These are phyloP conservation scores for Ascomycota sp. DNA, from an alignment of 2,329 filamentous ascomycete genomes.

Conservation along the genomic window DNA sequence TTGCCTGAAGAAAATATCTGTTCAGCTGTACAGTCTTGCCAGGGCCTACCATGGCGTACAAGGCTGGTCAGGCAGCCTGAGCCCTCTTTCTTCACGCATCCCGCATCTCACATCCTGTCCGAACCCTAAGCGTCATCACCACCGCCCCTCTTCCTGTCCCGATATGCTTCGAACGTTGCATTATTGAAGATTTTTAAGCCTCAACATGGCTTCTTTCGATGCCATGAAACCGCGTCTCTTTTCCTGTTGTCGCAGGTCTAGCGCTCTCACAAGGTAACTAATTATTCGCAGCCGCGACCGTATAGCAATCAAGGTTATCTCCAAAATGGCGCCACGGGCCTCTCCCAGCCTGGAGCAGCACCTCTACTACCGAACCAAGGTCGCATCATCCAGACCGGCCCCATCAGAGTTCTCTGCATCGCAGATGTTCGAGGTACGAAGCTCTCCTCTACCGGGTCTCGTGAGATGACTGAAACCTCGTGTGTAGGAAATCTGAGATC, in stretches of 20 bases:
- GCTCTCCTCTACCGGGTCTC: neutral
- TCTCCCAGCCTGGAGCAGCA: conserved; percentile 36
- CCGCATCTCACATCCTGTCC: neutral
- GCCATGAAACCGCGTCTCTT: neutral
- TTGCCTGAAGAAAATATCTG: too few relatives aligned
- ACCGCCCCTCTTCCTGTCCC: neutral
- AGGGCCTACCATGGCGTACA: too few relatives aligned
- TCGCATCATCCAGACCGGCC: conserved; percentile 42
- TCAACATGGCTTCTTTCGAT: neutral
- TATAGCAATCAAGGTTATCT: conserved; percentile 36
- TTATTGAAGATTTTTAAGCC: neutral
- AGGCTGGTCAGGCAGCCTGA: too few relatives aligned
- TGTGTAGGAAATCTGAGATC: conserved; percentile 73
- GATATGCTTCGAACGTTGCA: too few relatives aligned
- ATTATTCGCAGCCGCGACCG: conserved; percentile 16
- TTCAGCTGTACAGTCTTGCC: too few relatives aligned
- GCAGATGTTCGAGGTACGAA: conserved; percentile 49
- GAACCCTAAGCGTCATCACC: neutral
- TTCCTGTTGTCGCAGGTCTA: neutral
- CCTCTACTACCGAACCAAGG: conserved; percentile 49
- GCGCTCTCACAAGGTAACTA: conserved; percentile 2
- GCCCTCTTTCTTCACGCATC: neutral
- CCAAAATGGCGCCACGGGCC: conserved; percentile 37
- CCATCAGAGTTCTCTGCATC: conserved; percentile 47
- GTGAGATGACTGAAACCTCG: conserved; percentile 3